Percentiles rank a stretch among this genome's conserved stretches.
These are phyloP conservation scores for Salvia hispanica DNA, from an alignment of 257 asterid species.

Conservation along the genomic window DNA sequence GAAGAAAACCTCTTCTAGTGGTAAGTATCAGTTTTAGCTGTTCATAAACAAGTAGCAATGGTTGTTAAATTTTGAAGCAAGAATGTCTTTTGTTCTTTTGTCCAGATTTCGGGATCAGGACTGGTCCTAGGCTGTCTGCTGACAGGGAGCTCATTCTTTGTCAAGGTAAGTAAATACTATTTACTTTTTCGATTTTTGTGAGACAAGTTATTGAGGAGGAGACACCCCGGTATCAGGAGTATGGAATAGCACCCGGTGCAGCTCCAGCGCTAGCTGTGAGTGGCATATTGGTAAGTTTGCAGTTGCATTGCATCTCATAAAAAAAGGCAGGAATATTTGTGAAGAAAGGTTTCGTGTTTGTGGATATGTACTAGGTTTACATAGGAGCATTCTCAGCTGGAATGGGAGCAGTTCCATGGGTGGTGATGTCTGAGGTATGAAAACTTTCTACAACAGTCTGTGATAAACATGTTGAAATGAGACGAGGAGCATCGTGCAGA, in stretches of 20 bases:
- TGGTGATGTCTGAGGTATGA: conserved; percentile 93
- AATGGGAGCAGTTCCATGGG: conserved; percentile 99
- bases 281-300: conserved; percentile 73
- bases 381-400: conserved; percentile 82
- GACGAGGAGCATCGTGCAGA: conserved; percentile 45
- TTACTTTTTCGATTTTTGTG: neutral
- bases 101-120: conserved; percentile 80
- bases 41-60: neutral
- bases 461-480: neutral
- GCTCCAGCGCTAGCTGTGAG: conserved; percentile 76
- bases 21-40: conserved; percentile 41
- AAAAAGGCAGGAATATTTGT: neutral
- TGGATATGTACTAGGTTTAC: conserved; percentile 50
- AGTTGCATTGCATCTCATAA: neutral
- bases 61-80: conserved; percentile 13
- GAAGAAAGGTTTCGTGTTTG: too few species aligned
- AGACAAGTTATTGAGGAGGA: conserved; percentile 21
- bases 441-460: neutral
- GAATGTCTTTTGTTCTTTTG: neutral
- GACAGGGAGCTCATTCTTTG: conserved; percentile 68
- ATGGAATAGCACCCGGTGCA: conserved; percentile 56
- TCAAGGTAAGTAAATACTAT: conserved; percentile 69
- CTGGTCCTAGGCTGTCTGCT: conserved; percentile 76
- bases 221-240: conserved; percentile 48
- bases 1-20: conserved; percentile 86